Percentiles rank a stretch among this genome's conserved stretches.
Evolutionary conservation across 495 filamentous ascomycete species (phyloP).

Genomic region (Aspergillus haitiensis): DNA sequence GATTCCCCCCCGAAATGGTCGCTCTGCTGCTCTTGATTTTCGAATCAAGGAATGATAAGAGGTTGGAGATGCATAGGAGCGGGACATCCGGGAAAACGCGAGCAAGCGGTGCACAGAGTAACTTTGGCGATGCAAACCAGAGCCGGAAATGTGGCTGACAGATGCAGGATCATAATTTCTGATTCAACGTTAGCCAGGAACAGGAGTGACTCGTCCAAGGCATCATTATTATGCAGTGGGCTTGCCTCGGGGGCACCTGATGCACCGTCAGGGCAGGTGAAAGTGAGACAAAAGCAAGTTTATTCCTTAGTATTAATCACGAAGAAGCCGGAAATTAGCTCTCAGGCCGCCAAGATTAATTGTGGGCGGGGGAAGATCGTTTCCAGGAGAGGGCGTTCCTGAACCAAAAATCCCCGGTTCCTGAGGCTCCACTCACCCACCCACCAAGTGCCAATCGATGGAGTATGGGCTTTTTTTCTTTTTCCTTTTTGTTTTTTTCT

Average conservation of each 20-base stretch:
- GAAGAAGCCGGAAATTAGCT: neutral
- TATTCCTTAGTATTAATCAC: neutral
- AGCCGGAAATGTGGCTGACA: too few relatives aligned
- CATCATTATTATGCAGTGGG: neutral
- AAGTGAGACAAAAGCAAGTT: slow-evolving; percentile 7
- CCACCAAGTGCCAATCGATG: neutral
- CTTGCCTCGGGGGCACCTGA: slow-evolving; percentile 1
- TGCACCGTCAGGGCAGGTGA: neutral
- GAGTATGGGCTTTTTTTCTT: neutral
- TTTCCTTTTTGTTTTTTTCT: too few relatives aligned
- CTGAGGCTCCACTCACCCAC: slow-evolving; percentile 17
- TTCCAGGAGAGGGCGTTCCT: slow-evolving; percentile 26
- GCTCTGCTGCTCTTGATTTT: too few relatives aligned
- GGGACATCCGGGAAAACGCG: too few relatives aligned
- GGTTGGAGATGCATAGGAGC: too few relatives aligned
- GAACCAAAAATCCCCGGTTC: slow-evolving; percentile 18
- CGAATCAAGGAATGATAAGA: too few relatives aligned
- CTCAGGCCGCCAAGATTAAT: neutral
- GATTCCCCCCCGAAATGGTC: too few relatives aligned
- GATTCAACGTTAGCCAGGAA: too few relatives aligned
- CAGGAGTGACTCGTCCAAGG: too few relatives aligned
- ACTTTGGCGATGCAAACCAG: too few relatives aligned
- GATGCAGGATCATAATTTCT: too few relatives aligned
- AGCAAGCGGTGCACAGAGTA: too few relatives aligned
- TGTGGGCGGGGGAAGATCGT: slow-evolving; percentile 17